Conservation (phyloP, 495 filamentous ascomycete genomes). For the Aspergillus funiculosus region DNA sequence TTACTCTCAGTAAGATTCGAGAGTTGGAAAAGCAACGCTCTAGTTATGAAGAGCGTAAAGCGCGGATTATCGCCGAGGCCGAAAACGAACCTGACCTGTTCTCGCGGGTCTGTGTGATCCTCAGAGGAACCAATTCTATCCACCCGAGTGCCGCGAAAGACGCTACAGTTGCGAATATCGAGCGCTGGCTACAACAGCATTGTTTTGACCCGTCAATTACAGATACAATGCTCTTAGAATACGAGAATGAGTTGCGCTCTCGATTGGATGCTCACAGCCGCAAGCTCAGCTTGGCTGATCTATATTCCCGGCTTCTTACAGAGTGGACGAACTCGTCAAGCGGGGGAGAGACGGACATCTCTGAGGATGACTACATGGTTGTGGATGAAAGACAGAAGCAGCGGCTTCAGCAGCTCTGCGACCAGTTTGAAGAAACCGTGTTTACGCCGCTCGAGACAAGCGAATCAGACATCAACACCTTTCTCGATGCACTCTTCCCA, state of each 20-base stretch:
- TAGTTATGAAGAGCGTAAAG: constrained; percentile 39
- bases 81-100: neutral
- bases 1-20: constrained; percentile 51
- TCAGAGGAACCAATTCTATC: constrained; percentile 13
- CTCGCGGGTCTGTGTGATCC: constrained; percentile 13
- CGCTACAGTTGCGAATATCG: constrained; percentile 22
- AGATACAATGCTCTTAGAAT: constrained; percentile 26
- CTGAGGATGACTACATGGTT: constrained; percentile 18
- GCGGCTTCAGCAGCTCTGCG: constrained; percentile 20
- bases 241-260: constrained; percentile 39
- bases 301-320: constrained; percentile 53
- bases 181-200: constrained; percentile 38
- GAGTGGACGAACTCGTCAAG: constrained; percentile 43
- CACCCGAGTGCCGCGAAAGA: constrained; percentile 11
- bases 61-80: constrained; percentile 13
- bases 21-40: constrained; percentile 48
- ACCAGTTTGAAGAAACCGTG: constrained; percentile 48
- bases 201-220: constrained; percentile 39
- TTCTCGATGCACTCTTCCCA: constrained; percentile 43
- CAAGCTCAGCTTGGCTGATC: constrained; percentile 47
- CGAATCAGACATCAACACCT: constrained; percentile 34
- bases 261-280: constrained; percentile 43
- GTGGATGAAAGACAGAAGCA: constrained; percentile 28
- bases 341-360: neutral
- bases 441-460: constrained; percentile 45